Base-by-base conservation (phyloP, 2,329 filamentous ascomycete species). In the Diaporthe caulivora region DNA sequence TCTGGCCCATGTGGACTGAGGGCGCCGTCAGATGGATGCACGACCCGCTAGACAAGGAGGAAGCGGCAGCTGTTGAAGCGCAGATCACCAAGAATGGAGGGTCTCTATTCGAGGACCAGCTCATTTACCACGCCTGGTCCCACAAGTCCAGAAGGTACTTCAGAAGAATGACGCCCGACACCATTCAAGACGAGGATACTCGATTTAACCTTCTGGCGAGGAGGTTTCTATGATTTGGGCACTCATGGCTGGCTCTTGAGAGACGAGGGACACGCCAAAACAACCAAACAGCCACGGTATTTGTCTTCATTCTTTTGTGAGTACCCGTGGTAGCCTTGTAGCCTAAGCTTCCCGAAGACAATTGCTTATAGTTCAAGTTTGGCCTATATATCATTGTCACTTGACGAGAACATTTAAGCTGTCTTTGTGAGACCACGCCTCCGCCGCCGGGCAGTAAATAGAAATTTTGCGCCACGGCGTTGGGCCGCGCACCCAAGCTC, bases 1-100 rank as follows among this genome's bases (percentile, higher is more conserved):
- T 65, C 60, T 49, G 60, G 42, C 60, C 60, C 7, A 31, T 65
- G 29, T 65, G 60, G 60, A 34, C 42, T 6, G 34, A 17, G 29
- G 11, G 26, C 3, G 9, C 42, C 42, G 26, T 51, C 18, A 3
- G 11, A 0, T 65, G 42, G 60, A 65, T 65, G 60, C 42, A 65
- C 29, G 29, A 49, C 42, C 26, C 60, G 18, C 17, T 65, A 42
- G 18, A 24, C 21, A 10, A 15, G 29, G 42, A 34, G 44, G 26
- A 65, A 24, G 42, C 60, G 1, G 42, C 24, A 17, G 26, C 21
- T 7, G 60, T 65, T 0, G 42, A 65, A 17, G 21, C 26, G 11
- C 42, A 34, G 26, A 49, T 65, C 6, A 18, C 11, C 3, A 49
- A n/a, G 60, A 65, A 49, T 4, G 44, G 21, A 24, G 42, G 42